Base-by-base conservation (phyloP, 805 yeast species). In the Torulaspora microellipsoides region DNA sequence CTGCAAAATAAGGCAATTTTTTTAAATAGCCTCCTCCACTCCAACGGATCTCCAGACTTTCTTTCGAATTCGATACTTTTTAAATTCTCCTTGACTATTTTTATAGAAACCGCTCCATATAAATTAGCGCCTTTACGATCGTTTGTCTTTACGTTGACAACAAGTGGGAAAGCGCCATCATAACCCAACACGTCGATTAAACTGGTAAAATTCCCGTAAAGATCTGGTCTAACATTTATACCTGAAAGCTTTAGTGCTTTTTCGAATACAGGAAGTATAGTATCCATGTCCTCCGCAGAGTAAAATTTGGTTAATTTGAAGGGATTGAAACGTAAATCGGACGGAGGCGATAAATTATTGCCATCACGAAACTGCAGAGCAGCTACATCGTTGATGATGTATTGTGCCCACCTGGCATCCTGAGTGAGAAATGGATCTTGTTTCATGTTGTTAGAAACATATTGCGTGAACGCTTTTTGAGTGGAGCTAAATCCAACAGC, bases 1-100 rank as follows among this genome's bases (percentile, higher is more conserved):
- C 81, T 73, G 51, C 84, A 79, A n/a, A 73, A 56, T 9, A 76
- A 59, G 1, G 81, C 75, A 27, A 80, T 69, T 36, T 71, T 70
- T 54, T 80, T 79, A 64, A 83, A 83, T 14, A 83, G 64, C 12
- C 80, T 64, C 60, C 89, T 70, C 89, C 89, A 83, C 58, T 83
- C 89, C 32, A 83, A 57, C 0, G 89, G 88, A 62, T 83, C 88
- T 0, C 85, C 86, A 29, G 72, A 71, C 3, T 72, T 66, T 51
- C 77, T 78, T 30, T 73, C 60, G 52, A 83, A 81, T 41, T 74
- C 77, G 0, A 83, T 69, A 40, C 72, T 75, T 45, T 75, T 71
- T 40, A 73, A 65, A 9, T 60, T 57, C 25, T 67, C 66, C 27
- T 67, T 71, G 0, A 75, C 56, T 30, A 63, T 59, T 2, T 67